A percentile compares a stretch with the other conserved stretches of the same genome.
phyloP scores from a whole-genome alignment of 148 eudicot genomes.

The Polygonum maritimum region DNA sequence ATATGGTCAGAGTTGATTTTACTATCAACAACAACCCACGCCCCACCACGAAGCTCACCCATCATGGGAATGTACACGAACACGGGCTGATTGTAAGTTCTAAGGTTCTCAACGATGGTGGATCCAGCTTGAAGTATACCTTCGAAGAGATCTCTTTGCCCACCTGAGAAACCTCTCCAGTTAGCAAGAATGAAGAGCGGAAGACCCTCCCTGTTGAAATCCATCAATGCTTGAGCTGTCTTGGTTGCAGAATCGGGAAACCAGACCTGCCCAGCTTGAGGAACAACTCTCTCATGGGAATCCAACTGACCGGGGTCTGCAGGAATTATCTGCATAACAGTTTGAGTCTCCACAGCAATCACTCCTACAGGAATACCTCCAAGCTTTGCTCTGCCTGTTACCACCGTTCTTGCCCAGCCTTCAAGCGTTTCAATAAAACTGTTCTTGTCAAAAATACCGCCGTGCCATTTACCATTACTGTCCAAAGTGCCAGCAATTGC shows the following conservation, averaged over 20 bases:
- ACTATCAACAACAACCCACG: conserved; percentile 98
- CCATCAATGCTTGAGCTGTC: conserved; percentile 98
- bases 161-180: conserved; percentile 99
- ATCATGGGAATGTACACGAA: conserved; percentile 86
- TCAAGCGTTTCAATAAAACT: conserved; percentile 91
- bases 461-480: conserved; percentile 70
- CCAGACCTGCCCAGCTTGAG: conserved; percentile 99
- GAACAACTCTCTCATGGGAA: conserved; percentile 94
- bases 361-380: conserved; percentile 97
- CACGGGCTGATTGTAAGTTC: conserved; percentile 85
- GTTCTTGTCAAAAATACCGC: conserved; percentile 85
- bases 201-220: conserved; percentile 88
- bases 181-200: conserved; percentile 95
- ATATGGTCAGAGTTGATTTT: conserved; percentile 83
- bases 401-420: conserved; percentile 99
- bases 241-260: conserved; percentile 97
- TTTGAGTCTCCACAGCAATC: conserved; percentile 94
- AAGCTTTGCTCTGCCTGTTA: conserved; percentile 95
- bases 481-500: conserved; percentile 66
- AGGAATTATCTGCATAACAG: conserved; percentile 94
- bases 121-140: conserved; percentile 99
- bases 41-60: conserved; percentile 99
- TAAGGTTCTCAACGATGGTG: conserved; percentile 88
- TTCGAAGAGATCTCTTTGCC: conserved; percentile 95
- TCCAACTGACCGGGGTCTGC: conserved; percentile 99